phyloP scores from a whole-genome alignment of 2,329 filamentous ascomycete genomes.

The Trichoderma koningii region DNA sequence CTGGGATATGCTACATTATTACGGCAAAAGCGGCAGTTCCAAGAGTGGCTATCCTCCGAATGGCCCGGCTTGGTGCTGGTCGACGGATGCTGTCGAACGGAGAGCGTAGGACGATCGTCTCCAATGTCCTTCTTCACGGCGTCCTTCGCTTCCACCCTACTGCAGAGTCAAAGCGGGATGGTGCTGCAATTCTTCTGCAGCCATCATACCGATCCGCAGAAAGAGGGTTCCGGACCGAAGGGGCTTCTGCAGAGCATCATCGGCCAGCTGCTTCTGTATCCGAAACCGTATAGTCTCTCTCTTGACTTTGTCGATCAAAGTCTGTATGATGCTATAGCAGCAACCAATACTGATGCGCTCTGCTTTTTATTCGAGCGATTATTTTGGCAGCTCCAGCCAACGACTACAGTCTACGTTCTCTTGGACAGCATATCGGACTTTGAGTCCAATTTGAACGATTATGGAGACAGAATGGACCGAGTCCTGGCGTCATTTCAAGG shows the following conservation, averaged over 20 bases:
- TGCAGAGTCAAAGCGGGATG: conserved; percentile 12
- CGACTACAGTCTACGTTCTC: conserved; percentile 2
- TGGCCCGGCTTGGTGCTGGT: conserved; percentile 14
- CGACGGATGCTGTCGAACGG: conserved; percentile 12
- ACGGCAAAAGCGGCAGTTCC: conserved; percentile 14
- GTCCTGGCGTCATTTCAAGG: conserved; percentile 6
- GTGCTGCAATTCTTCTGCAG: conserved; percentile 20
- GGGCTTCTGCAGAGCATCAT: conserved; percentile 14
- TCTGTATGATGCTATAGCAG: conserved; percentile 15
- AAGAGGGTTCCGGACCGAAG: conserved; percentile 1
- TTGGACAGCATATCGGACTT: conserved; percentile 19
- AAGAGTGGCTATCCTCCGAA: conserved; percentile 14
- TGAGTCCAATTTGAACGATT: conserved; percentile 4
- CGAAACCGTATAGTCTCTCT: conserved; percentile 7
- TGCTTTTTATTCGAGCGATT: conserved; percentile 13
- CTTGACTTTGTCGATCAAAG: conserved; percentile 17
- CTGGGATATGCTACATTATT: conserved; percentile 8
- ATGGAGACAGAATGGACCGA: conserved; percentile 20
- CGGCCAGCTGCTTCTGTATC: conserved; percentile 13
- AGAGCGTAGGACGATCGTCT: conserved; percentile 18
- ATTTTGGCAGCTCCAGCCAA: conserved; percentile 20
- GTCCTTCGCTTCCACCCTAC: conserved; percentile 16
- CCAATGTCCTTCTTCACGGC: conserved; percentile 22
- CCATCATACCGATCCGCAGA: neutral
- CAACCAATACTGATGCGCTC: conserved; percentile 13